A percentile compares a stretch with the other conserved stretches of the same genome.
These are phyloP conservation scores for Murraya koenigii DNA, from an alignment of 345 rosid species.

Conservation along the genomic window DNA sequence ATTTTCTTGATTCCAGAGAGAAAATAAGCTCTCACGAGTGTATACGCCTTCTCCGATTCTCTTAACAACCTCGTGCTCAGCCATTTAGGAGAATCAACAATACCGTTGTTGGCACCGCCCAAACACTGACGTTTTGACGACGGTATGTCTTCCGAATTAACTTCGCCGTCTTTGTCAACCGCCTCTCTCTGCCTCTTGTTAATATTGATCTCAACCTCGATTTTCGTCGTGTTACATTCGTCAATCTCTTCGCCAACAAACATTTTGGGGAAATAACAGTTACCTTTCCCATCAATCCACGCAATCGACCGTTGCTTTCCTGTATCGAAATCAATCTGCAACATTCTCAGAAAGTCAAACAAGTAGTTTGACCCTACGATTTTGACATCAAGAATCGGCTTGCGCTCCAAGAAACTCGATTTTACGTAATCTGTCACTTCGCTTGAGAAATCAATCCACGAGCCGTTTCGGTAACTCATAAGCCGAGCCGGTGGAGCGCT, in stretches of 20 bases:
- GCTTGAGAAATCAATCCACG: slow-evolving; percentile 34
- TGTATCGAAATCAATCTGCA: slow-evolving; percentile 36
- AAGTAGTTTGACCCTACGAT: slow-evolving; percentile 33
- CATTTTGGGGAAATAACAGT: slow-evolving; percentile 35
- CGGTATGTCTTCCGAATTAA: slow-evolving; percentile 20
- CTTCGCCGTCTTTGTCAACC: slow-evolving; percentile 28
- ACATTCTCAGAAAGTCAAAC: slow-evolving; percentile 45
- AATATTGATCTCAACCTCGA: slow-evolving; percentile 20
- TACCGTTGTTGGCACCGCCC: neutral
- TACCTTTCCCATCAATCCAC: slow-evolving; percentile 47
- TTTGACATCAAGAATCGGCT: slow-evolving; percentile 23
- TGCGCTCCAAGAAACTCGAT: slow-evolving; percentile 27
- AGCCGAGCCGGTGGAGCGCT: slow-evolving; percentile 33
- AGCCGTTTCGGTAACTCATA: slow-evolving; percentile 33
- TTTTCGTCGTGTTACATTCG: neutral
- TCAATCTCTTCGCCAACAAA: slow-evolving; percentile 18
- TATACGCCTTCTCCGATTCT: slow-evolving; percentile 20
- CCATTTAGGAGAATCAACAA: slow-evolving; percentile 23
- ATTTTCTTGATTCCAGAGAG: slow-evolving; percentile 24
- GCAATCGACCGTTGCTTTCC: slow-evolving; percentile 36
- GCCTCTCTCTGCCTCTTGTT: slow-evolving; percentile 31
- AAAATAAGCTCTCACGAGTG: slow-evolving; percentile 25
- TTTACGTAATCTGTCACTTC: slow-evolving; percentile 23
- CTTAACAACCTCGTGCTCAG: slow-evolving; percentile 22
- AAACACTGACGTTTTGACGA: slow-evolving; percentile 23